Conservation (phyloP, 192 early-diverging fungal genomes). For the Rhizophagus sp. region DNA sequence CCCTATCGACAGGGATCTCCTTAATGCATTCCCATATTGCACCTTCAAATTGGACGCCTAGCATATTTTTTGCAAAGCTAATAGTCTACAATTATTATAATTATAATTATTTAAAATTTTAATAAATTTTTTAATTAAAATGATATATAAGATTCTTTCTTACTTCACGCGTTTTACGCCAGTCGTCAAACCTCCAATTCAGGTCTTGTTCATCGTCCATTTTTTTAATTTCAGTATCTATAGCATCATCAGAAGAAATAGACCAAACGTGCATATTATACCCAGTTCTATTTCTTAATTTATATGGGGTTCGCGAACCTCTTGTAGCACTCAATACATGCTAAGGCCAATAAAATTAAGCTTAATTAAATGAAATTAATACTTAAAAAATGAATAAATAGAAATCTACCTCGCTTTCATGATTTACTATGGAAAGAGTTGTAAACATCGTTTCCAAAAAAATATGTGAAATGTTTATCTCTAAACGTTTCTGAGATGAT, state of each 20-base stretch:
- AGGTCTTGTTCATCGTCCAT: constrained; percentile 73
- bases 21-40: constrained; percentile 91
- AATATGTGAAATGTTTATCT: constrained; percentile 87
- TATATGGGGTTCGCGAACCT: constrained; percentile 67
- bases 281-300: constrained; percentile 88
- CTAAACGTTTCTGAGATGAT: constrained; percentile 68
- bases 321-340: constrained; percentile 33
- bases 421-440: constrained; percentile 54
- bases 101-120: background rate
- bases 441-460: constrained; percentile 70
- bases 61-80: constrained; percentile 61
- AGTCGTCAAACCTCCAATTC: constrained; percentile 97
- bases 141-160: constrained; percentile 5
- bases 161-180: constrained; percentile 89
- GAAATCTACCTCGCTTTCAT: constrained; percentile 32
- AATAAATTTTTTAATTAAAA: background rate
- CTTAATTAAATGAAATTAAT: background rate
- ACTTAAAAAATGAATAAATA: background rate
- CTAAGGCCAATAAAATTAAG: constrained; percentile 22
- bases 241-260: constrained; percentile 56
- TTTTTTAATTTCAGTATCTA: constrained; percentile 68
- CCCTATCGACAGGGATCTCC: constrained; percentile 85
- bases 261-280: constrained; percentile 90
- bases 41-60: constrained; percentile 84
- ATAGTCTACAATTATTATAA: background rate